A percentile compares a stretch with the other conserved stretches of the same genome.
Conservation (phyloP, 2,329 filamentous ascomycete genomes). For the Xylaria sp. region DNA sequence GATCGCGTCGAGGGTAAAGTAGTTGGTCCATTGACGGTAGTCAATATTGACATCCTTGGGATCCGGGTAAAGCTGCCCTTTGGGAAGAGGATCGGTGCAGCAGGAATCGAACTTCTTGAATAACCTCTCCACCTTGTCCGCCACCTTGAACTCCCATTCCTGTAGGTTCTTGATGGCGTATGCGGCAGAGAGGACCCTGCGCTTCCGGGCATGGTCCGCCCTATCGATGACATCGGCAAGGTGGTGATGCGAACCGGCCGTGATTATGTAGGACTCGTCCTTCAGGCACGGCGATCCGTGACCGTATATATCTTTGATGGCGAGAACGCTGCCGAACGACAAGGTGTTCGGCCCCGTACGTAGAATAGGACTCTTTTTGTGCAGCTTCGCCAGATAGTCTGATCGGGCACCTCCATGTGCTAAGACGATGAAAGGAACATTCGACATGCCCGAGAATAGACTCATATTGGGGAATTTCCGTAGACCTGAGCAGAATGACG, state of each 20-base stretch:
- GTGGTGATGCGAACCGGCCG: constrained; percentile 11
- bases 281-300: constrained; percentile 19
- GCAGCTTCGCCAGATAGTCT: constrained; percentile 1
- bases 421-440: constrained; percentile 18
- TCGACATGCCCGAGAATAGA: constrained; percentile 15
- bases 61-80: constrained; percentile 15
- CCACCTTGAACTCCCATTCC: constrained; percentile 23
- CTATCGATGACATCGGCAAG: constrained; percentile 22
- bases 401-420: constrained; percentile 9
- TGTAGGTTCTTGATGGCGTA: constrained; percentile 22
- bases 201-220: constrained; percentile 17
- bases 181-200: constrained; percentile 16
- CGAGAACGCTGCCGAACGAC: constrained; percentile 18
- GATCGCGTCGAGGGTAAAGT: constrained; percentile 22
- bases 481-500: background rate
- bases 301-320: constrained; percentile 23
- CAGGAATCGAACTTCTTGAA: constrained; percentile 22
- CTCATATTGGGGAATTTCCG: constrained; percentile 20
- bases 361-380: constrained; percentile 10
- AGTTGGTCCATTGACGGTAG: constrained; percentile 25
- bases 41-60: constrained; percentile 19
- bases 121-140: constrained; percentile 12
- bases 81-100: constrained; percentile 18
- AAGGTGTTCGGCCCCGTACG: constrained; percentile 16
- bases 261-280: constrained; percentile 17